phyloP scores from a whole-genome alignment of 2,329 filamentous ascomycete genomes.

The Penicillium sp. region DNA sequence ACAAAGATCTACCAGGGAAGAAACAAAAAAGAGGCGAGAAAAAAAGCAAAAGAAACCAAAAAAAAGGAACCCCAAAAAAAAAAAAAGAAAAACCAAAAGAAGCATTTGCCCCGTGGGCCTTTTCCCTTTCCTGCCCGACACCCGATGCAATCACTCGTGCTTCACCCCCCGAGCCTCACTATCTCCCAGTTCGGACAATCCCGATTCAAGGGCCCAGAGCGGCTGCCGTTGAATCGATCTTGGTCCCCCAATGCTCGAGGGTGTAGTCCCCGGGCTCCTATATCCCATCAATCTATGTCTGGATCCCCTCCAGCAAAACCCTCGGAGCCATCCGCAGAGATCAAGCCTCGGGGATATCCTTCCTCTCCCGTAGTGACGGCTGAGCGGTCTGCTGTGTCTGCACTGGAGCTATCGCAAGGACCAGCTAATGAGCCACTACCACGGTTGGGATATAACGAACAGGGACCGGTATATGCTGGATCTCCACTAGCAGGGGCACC shows the following conservation, averaged over 20 bases:
- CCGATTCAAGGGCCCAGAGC: constrained; percentile 37
- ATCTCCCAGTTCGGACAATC: constrained; percentile 39
- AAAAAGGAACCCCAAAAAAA: not conserved
- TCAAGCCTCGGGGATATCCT: constrained; percentile 34
- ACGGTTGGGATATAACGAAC: constrained; percentile 23
- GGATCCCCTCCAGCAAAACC: constrained; percentile 42
- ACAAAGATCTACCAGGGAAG: constrained; percentile 6
- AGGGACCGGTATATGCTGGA: constrained; percentile 12
- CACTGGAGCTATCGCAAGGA: constrained; percentile 19
- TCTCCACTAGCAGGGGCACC: constrained; percentile 20
- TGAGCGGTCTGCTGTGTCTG: constrained; percentile 9
- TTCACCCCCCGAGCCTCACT: constrained; percentile 40
- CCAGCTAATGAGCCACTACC: constrained; percentile 21
- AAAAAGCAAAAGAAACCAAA: not conserved
- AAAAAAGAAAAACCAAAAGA: not conserved
- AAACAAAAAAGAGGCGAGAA: not conserved
- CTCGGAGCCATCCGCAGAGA: constrained; percentile 38
- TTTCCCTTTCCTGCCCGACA: constrained; percentile 15
- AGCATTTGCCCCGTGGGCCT: constrained; percentile 16
- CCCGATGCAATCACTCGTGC: constrained; percentile 46
- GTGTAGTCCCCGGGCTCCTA: constrained; percentile 41
- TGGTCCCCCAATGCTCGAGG: constrained; percentile 40
- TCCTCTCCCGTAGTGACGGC: constrained; percentile 20
- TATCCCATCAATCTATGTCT: constrained; percentile 47
- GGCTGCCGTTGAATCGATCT: constrained; percentile 36